Conservation (phyloP, 2,329 filamentous ascomycete genomes). For the Curvularia verruculosa region DNA sequence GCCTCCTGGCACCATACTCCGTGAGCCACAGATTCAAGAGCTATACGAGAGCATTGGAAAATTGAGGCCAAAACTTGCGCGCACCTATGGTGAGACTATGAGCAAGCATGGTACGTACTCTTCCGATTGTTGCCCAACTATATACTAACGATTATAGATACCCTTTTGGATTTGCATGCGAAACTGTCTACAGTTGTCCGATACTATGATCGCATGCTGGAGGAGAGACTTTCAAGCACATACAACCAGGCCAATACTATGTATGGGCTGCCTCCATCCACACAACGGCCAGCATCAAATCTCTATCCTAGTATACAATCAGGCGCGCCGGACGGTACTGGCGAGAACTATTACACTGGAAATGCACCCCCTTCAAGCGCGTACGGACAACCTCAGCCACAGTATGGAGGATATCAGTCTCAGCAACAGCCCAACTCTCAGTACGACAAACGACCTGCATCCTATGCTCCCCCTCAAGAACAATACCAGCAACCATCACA, state of each 20-base stretch:
- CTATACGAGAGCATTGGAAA: slow-evolving; percentile 97
- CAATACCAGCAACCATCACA: slow-evolving; percentile 46
- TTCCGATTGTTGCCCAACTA: neutral
- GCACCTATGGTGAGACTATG: slow-evolving; percentile 98
- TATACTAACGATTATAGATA: slow-evolving; percentile 66
- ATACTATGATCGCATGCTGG: slow-evolving; percentile 97
- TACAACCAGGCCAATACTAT: slow-evolving; percentile 75
- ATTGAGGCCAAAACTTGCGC: slow-evolving; percentile 87
- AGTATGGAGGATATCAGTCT: slow-evolving; percentile 55
- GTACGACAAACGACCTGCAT: slow-evolving; percentile 43
- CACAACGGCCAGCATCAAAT: slow-evolving; percentile 57
- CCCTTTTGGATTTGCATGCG: slow-evolving; percentile 88
- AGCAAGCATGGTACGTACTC: slow-evolving; percentile 85
- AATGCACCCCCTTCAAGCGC: slow-evolving; percentile 60
- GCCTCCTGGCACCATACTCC: slow-evolving; percentile 91
- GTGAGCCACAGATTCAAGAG: slow-evolving; percentile 97
- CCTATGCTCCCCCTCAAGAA: slow-evolving; percentile 37
- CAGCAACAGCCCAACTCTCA: slow-evolving; percentile 49
- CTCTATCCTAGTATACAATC: slow-evolving; percentile 72
- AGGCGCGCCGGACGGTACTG: slow-evolving; percentile 50
- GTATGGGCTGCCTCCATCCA: slow-evolving; percentile 43
- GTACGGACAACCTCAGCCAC: slow-evolving; percentile 58
- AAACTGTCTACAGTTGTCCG: slow-evolving; percentile 95
- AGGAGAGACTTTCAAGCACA: slow-evolving; percentile 90
- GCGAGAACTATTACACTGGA: slow-evolving; percentile 83